Base-by-base conservation (phyloP, 116 monocot species). In the Thalassia testudinum region DNA sequence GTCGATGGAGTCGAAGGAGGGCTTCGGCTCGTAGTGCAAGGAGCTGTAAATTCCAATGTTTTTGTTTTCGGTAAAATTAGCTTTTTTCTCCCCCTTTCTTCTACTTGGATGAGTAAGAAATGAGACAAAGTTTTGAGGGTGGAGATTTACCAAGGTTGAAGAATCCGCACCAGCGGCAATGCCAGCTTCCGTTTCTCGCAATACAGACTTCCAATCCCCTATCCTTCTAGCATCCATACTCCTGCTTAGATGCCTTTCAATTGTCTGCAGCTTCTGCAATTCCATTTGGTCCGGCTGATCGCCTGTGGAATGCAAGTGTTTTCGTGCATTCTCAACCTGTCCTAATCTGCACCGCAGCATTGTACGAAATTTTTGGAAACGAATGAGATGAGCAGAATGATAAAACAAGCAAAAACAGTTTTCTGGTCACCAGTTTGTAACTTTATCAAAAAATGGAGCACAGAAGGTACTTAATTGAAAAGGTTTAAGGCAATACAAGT, bases 151-250 rank as follows among this genome's bases (percentile, higher is more conserved):
- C 81, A 59, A 27, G 18, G 51, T 52, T 30, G 73, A 82, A 23
- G 75, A 70, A 45, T 87, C 87, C 0, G 73, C 73, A 64, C 82
- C 78, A 0, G 57, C 52, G 1, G 63, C 60, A 38, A 82, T 75
- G 29, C 72, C 63, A 34, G 78, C 75, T 27, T 81, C 67, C 27
- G 53, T 57, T 66, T 81, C 82, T 47, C 59, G 68, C 26, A 81
- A 52, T 16, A 66, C 70, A 28, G 57, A 66, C 23, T 64, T 78
- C 81, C 81, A 82, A 25, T 82, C 75, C 11, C 65, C 72, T 37
- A 34, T 37, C 22, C 61, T 78, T 47, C 81, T 49, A 1, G 72
- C 68, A 53, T 68, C 64, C 11, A 18, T 47, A 28, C 75, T 69
- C 25, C 61, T 70, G 13, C 12, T 44, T 28, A 70, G 12, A 65